Evolutionary conservation across 352 stramenopile species (phyloP).

Genomic region (Globisporangium echinulatum): DNA sequence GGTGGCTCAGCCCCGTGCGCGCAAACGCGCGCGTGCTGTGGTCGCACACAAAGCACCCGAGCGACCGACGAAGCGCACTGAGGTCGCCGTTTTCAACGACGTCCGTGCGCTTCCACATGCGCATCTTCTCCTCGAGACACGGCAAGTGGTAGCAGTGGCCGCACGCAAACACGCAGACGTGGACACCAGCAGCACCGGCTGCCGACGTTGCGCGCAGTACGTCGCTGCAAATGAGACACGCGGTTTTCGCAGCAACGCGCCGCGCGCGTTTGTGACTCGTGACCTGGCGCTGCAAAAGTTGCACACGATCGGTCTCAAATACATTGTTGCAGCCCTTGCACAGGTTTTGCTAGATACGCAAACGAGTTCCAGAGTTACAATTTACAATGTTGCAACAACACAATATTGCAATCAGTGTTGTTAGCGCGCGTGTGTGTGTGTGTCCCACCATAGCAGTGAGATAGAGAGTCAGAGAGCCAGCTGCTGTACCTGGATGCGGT

Average conservation of each 20-base stretch:
- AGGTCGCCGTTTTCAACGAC: constrained; percentile 38
- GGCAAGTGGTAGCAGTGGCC: constrained; percentile 76
- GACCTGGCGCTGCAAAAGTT: constrained; percentile 64
- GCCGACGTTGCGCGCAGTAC: constrained; percentile 40
- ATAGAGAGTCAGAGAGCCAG: not conserved
- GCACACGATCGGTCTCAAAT: constrained; percentile 70
- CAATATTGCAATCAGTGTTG: not conserved
- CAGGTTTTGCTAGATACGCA: constrained; percentile 51
- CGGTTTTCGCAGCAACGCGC: constrained; percentile 47
- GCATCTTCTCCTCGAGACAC: constrained; percentile 81
- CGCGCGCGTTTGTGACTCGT: constrained; percentile 51
- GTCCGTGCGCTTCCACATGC: constrained; percentile 78
- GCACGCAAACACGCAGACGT: constrained; percentile 79
- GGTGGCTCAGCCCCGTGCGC: constrained; percentile 31
- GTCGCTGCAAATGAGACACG: constrained; percentile 62
- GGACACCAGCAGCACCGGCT: constrained; percentile 15
- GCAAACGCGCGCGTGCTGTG: constrained; percentile 64
- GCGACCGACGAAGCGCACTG: constrained; percentile 28
- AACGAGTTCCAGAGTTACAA: not conserved
- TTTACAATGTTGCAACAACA: no score
- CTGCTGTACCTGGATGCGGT: constrained; percentile 60
- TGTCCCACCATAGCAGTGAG: not conserved
- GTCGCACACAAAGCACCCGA: constrained; percentile 81
- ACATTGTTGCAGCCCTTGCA: constrained; percentile 71
- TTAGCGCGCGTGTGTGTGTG: no score